These are phyloP conservation scores for Bolboschoenoplectus hybrid DNA, from an alignment of 202 grass and related monocot genomes.

Conservation along the genomic window DNA sequence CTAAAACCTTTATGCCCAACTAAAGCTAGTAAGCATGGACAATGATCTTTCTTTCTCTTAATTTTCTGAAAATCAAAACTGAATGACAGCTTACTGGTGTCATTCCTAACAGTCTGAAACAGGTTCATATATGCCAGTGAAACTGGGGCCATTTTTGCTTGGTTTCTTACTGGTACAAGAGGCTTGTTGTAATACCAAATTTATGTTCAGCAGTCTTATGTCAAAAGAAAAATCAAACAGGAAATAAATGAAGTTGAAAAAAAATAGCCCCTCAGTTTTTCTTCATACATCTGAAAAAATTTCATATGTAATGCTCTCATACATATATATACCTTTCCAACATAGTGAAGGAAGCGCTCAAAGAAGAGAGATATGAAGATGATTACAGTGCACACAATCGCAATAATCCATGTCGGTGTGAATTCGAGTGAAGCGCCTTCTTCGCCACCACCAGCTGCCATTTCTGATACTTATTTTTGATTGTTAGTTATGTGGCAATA, in stretches of 20 bases:
- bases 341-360: constrained; percentile 44
- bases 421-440: constrained; percentile 32
- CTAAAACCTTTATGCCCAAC: background rate
- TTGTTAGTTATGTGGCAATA: constrained; percentile 2
- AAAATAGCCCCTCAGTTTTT: background rate
- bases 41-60: no score
- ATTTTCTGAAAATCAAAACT: no score
- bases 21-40: background rate
- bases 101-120: background rate
- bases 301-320: background rate
- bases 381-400: constrained; percentile 44
- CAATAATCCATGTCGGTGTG: constrained; percentile 54
- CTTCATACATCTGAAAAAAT: background rate
- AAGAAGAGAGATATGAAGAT: constrained; percentile 43
- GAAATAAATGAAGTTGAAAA: no score
- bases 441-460: background rate
- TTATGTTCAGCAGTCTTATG: no score
- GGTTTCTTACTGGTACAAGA: constrained; percentile 4
- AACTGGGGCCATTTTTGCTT: background rate
- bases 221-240: no score
- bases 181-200: background rate
- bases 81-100: background rate
- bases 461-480: constrained; percentile 19
- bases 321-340: constrained; percentile 43
- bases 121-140: background rate